Conservation (phyloP, 371 early-diverging fungal genomes). For the Entomophthora muscae region DNA sequence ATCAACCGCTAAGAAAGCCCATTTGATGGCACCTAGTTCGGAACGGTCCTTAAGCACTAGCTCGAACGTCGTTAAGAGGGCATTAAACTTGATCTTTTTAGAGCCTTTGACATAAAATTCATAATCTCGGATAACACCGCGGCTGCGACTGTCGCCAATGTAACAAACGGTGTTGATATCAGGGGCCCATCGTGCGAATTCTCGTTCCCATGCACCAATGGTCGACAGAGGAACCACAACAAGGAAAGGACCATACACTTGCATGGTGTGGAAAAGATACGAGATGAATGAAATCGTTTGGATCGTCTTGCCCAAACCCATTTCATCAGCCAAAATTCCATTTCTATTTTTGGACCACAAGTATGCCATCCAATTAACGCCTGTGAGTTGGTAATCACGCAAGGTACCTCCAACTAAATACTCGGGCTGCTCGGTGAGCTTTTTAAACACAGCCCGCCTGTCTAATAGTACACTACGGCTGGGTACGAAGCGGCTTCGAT, state of each 20-base stretch:
- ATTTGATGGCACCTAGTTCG: constrained; percentile 49
- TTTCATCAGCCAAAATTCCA: constrained; percentile 84
- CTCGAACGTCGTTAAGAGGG: constrained; percentile 88
- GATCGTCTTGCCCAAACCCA: constrained; percentile 98
- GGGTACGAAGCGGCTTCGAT: constrained; percentile 48
- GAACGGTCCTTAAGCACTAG: constrained; percentile 80
- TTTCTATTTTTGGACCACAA: constrained; percentile 91
- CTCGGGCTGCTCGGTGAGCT: constrained; percentile 56
- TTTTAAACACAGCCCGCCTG: constrained; percentile 54
- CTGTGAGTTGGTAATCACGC: constrained; percentile 92
- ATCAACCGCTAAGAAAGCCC: constrained; percentile 77
- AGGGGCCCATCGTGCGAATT: constrained; percentile 89
- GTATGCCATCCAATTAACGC: constrained; percentile 98
- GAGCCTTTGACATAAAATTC: constrained; percentile 55
- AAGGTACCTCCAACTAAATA: constrained; percentile 80
- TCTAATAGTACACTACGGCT: constrained; percentile 29
- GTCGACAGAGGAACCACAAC: constrained; percentile 94
- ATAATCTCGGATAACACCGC: constrained; percentile 70
- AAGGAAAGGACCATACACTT: constrained; percentile 84
- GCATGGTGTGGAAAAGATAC: constrained; percentile 66
- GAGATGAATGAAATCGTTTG: constrained; percentile 96
- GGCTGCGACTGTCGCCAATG: constrained; percentile 64
- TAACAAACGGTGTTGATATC: constrained; percentile 81
- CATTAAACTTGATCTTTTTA: constrained; percentile 64
- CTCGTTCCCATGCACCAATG: constrained; percentile 83